Base-by-base conservation (phyloP, 1,284 basidiomycete genomes). In the Fistulina hepatica region DNA sequence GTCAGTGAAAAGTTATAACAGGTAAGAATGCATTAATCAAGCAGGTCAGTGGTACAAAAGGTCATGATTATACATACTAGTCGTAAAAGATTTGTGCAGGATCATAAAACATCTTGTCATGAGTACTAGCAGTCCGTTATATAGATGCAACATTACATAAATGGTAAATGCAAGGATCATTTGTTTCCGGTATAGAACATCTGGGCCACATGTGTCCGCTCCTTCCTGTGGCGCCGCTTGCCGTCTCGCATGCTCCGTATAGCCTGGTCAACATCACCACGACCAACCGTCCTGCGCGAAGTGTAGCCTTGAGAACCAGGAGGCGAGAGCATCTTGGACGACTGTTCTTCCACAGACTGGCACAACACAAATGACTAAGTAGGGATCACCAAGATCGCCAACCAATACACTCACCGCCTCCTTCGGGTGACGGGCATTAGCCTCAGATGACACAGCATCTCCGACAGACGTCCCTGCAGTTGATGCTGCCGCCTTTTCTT, bases 201-300 rank as follows among this genome's bases (percentile, higher is more conserved):
- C n/a, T n/a, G n/a, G n/a, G n/a, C n/a, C 19, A 33, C 32, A 7
- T 21, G 7, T 11, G 20, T 33, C 9, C 19, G 19, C 6, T 17
- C 19, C 13, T 33, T 21, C 19, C 32, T 33, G 15, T 21, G 30
- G 8, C 7, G 10, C 7, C 35, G 17, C 10, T 21, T 38, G 28
- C 28, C 28, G 15, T 31, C 70, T 23, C 79, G 75, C 61, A 92
- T 73, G 43, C 79, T 88, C 23, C 81, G 74, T 36, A 92, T 81
- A 6, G 82, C 83, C 49, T 82, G 73, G 48, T 92, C 86, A 26
- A 91, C 58, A 40, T 82, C 81, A 9, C 85, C 86, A 25, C 80
- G 71, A 12, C 76, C 76, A 42, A 83, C 54, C 2, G 82, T 79
- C 10, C 58, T 57, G 27, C 65, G 64, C 25, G 57, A 52, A 15